These are phyloP conservation scores for Cynara cardunculus DNA, from an alignment of 129 eudicot genomes.

Conservation along the genomic window DNA sequence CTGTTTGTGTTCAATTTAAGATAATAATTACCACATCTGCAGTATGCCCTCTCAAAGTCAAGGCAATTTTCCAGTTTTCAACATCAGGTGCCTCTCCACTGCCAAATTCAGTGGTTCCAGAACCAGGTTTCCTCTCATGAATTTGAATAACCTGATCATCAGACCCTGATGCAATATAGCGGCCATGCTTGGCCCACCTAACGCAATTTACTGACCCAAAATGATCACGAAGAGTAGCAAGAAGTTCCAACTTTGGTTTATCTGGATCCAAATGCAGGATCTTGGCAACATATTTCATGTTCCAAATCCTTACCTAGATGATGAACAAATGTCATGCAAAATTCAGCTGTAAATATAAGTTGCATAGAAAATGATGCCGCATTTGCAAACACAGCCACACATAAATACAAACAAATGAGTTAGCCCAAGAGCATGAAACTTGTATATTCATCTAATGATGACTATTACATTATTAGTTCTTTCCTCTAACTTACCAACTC, in stretches of 20 bases:
- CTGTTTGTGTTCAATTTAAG: neutral
- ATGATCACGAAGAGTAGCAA: constrained; percentile 96
- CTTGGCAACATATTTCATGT: constrained; percentile 65
- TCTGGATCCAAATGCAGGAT: constrained; percentile 45
- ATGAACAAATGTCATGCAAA: constrained; percentile 9
- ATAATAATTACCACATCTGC: constrained; percentile 90
- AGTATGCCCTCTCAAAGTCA: constrained; percentile 96
- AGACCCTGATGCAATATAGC: constrained; percentile 90
- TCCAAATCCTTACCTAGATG: constrained; percentile 89
- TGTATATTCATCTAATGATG: neutral
- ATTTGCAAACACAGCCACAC: neutral
- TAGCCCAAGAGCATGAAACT: neutral
- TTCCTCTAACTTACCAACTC: neutral
- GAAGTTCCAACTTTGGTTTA: constrained; percentile 60
- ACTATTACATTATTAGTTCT: neutral
- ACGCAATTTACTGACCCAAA: constrained; percentile 98
- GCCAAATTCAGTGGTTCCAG: constrained; percentile 97
- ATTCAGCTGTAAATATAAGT: neutral
- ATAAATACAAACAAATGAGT: neutral
- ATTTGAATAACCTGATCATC: constrained; percentile 88
- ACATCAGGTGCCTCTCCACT: constrained; percentile 98
- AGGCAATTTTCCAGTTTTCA: constrained; percentile 93
- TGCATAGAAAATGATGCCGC: neutral
- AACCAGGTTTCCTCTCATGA: constrained; percentile 95
- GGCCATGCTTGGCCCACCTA: constrained; percentile 97